These are phyloP conservation scores for Corinectria fuckeliana DNA, from an alignment of 2,329 filamentous ascomycete genomes.

Conservation along the genomic window DNA sequence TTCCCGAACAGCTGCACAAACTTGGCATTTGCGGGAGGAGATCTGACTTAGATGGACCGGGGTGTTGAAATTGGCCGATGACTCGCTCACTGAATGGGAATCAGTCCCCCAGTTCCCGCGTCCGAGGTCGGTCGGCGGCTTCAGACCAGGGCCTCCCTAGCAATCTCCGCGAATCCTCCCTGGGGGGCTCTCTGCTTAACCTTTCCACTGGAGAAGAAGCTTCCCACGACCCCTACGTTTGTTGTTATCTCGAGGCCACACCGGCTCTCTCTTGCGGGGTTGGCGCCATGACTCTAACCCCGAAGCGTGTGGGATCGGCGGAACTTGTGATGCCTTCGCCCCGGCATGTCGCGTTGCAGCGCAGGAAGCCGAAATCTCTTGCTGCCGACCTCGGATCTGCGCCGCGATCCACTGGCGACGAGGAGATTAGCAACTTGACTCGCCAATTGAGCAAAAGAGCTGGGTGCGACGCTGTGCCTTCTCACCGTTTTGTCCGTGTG, in stretches of 20 bases:
- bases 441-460: neutral
- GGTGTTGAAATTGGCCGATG: neutral
- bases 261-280: conserved; percentile 18
- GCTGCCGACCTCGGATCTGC: conserved; percentile 18
- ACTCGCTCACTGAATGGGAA: neutral
- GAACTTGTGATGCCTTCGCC: conserved; percentile 10
- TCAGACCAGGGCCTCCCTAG: neutral
- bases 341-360: neutral
- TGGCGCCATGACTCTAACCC: conserved; percentile 9
- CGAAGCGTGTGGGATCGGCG: conserved; percentile 9
- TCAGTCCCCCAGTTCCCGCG: neutral
- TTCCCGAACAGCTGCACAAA: conserved; percentile 1
- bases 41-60: neutral
- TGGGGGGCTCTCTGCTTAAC: neutral
- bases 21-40: neutral
- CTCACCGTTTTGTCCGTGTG: too few species aligned
- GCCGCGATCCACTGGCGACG: conserved; percentile 10
- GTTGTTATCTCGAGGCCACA: too few species aligned
- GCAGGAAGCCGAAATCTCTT: neutral
- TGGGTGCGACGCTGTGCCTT: conserved; percentile 8
- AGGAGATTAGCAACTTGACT: conserved; percentile 18
- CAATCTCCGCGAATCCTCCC: neutral
- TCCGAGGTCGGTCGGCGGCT: conserved; percentile 8
- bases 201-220: neutral
- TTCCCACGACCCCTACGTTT: neutral